phyloP scores from a whole-genome alignment of 345 rosid genomes.

The Durio zibethinus region DNA sequence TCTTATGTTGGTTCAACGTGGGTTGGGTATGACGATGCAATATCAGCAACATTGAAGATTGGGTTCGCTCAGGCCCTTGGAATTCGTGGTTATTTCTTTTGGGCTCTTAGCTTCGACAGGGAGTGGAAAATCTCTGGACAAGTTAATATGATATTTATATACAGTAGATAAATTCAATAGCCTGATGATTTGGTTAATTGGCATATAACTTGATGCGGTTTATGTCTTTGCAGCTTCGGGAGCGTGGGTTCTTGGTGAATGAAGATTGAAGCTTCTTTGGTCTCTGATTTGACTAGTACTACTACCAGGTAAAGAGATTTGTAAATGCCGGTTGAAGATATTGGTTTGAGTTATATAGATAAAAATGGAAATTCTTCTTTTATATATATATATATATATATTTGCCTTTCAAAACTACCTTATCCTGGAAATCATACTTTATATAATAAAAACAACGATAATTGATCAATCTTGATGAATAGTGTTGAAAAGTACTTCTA shows the following conservation, averaged over 20 bases:
- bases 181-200: not conserved
- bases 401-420: not conserved
- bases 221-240: constrained; percentile 27
- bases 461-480: not conserved
- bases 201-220: not conserved
- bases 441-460: not conserved
- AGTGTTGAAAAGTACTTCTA: not conserved
- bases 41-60: constrained; percentile 33
- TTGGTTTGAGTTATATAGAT: not conserved
- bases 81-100: constrained; percentile 67
- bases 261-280: constrained; percentile 2
- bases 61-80: constrained; percentile 43
- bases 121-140: constrained; percentile 43
- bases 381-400: too few relatives aligned
- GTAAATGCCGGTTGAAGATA: not conserved
- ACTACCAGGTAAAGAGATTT: not conserved
- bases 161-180: too few relatives aligned
- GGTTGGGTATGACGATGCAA: constrained; percentile 43
- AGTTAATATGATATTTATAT: constrained; percentile 26
- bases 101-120: constrained; percentile 45
- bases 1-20: constrained; percentile 36
- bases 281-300: not conserved
- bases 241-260: constrained; percentile 28
- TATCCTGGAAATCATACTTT: not conserved
- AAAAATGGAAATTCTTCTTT: not conserved